Conservation (phyloP, 768 basidiomycete genomes). For the Chalciporus chontae region DNA sequence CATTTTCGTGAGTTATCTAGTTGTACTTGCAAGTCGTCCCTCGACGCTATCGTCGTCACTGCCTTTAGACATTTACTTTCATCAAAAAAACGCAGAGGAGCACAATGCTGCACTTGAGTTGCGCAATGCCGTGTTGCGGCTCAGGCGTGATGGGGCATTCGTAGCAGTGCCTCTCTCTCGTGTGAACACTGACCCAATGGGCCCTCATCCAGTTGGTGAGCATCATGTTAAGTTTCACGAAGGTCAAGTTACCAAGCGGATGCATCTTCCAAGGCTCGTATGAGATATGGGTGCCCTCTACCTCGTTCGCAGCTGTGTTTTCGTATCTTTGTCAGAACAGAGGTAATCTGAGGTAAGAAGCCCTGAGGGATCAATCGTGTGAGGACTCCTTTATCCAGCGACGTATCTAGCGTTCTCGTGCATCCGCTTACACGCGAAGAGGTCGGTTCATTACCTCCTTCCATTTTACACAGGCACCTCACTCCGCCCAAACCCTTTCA, state of each 20-base stretch:
- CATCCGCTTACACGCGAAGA: conserved; percentile 72
- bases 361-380: neutral
- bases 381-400: neutral
- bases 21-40: neutral
- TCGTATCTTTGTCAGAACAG: conserved; percentile 70
- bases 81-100: conserved; percentile 59
- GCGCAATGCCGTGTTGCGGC: conserved; percentile 65
- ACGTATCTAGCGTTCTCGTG: conserved; percentile 54
- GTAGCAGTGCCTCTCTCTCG: conserved; percentile 58
- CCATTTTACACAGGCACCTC: neutral
- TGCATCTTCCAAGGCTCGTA: conserved; percentile 56
- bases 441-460: conserved; percentile 37
- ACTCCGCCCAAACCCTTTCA: neutral
- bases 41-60: neutral
- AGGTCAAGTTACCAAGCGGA: neutral
- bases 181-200: conserved; percentile 47
- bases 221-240: neutral
- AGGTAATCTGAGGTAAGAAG: conserved; percentile 58
- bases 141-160: conserved; percentile 74
- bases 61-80: conserved; percentile 73
- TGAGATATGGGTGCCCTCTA: conserved; percentile 76
- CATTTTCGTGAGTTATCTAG: conserved; percentile 58
- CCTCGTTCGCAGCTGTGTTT: conserved; percentile 73
- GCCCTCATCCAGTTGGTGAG: conserved; percentile 75
- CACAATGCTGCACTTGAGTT: conserved; percentile 64